phyloP scores from a whole-genome alignment of 108 stramenopile species.

The Mediolabrus comicus region DNA sequence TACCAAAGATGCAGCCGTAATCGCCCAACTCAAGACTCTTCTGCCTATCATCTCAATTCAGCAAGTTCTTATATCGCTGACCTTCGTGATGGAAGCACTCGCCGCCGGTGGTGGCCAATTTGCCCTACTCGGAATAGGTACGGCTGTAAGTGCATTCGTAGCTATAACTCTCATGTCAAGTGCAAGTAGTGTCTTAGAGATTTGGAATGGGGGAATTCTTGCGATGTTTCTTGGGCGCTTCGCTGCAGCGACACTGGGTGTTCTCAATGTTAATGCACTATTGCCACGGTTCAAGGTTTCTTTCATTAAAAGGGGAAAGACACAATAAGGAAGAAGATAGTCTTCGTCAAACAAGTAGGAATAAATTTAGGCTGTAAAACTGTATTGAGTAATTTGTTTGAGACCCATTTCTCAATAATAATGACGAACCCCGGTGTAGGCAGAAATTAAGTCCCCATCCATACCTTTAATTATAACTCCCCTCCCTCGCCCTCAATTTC shows the following conservation, averaged over 20 bases:
- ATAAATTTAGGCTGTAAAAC: background rate
- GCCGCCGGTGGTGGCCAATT: constrained; percentile 54
- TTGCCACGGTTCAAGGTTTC: background rate
- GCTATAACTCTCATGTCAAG: constrained; percentile 32
- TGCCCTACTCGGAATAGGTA: constrained; percentile 49
- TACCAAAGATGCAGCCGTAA: constrained; percentile 40
- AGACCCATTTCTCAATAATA: too few species aligned
- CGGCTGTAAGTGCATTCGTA: constrained; percentile 38
- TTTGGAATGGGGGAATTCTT: constrained; percentile 61
- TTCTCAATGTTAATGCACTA: constrained; percentile 2
- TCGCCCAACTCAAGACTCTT: constrained; percentile 28
- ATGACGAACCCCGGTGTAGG: too few species aligned
- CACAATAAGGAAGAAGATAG: too few species aligned
- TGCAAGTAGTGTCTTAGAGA: constrained; percentile 46
- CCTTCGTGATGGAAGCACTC: constrained; percentile 50
- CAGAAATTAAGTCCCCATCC: background rate
- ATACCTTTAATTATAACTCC: constrained; percentile 6
- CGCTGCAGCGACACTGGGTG: constrained; percentile 40
- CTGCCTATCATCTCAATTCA: constrained; percentile 58
- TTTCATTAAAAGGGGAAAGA: background rate
- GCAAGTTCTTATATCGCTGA: constrained; percentile 53
- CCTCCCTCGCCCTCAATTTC: constrained; percentile 4
- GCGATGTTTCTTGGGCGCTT: constrained; percentile 55
- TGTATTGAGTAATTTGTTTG: too few species aligned
- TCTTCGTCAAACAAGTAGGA: background rate